Evolutionary conservation across 768 basidiomycete species (phyloP).

Genomic region (Rhizopogon salebrosus): DNA sequence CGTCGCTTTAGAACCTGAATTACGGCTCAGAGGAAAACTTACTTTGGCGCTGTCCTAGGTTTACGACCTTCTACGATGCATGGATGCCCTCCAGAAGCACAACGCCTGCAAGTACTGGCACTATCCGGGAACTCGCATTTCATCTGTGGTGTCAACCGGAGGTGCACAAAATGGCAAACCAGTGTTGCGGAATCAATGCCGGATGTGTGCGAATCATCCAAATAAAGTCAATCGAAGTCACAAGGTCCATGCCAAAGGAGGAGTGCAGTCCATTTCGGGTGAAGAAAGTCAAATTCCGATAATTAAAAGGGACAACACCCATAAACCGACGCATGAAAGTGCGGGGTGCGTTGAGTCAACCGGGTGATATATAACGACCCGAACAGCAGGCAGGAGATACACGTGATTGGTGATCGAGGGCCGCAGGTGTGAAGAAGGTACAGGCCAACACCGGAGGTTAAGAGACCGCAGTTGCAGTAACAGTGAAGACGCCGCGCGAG

Average conservation of each 20-base stretch:
- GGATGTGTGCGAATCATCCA: not conserved
- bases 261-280: constrained; percentile 6
- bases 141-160: constrained; percentile 48
- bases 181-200: constrained; percentile 3
- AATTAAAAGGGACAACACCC: constrained; percentile 3
- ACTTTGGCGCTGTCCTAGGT: constrained; percentile 77
- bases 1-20: not conserved
- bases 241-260: constrained; percentile 4
- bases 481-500: constrained; percentile 7
- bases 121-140: constrained; percentile 76
- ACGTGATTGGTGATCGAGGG: not conserved
- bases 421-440: not conserved
- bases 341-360: not conserved
- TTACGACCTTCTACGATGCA: constrained; percentile 85
- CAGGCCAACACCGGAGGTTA: constrained; percentile 17
- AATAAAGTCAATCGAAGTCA: constrained; percentile 1
- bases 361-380: not conserved
- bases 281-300: constrained; percentile 8
- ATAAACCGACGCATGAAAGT: constrained; percentile 1
- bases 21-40: constrained; percentile 31
- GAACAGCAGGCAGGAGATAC: not conserved
- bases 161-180: constrained; percentile 10
- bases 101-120: constrained; percentile 75
- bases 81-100: constrained; percentile 64
- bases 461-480: constrained; percentile 19